A percentile compares a stretch with the other conserved stretches of the same genome.
Conservation (phyloP, 148 eudicot genomes). For the Vaccinium myrtillus region DNA sequence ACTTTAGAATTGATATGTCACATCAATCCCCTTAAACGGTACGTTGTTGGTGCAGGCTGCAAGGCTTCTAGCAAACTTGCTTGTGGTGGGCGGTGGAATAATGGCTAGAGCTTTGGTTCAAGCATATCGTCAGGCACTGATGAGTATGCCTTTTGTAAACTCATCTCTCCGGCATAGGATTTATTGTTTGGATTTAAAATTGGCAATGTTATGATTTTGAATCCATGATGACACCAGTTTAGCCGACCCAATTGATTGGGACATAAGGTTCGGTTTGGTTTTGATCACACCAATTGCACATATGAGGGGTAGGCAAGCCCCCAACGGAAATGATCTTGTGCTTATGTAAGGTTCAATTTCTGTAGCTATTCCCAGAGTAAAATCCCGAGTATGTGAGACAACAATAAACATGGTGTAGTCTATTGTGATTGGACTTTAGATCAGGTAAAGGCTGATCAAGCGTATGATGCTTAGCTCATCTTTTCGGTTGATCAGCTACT, state of each 20-base stretch:
- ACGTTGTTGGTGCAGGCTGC: constrained; percentile 46
- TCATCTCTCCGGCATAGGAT: not conserved
- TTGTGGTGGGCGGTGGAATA: constrained; percentile 70
- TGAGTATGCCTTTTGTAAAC: constrained; percentile 35
- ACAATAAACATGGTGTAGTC: not conserved
- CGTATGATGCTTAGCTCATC: not conserved
- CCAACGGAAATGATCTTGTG: not conserved
- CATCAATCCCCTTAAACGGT: not conserved
- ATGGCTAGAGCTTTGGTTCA: constrained; percentile 62
- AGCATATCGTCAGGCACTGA: constrained; percentile 76
- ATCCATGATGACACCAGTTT: not conserved
- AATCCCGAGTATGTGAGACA: not conserved
- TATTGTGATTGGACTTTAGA: not conserved
- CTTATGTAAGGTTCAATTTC: not conserved
- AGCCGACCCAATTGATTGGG: too few species aligned
- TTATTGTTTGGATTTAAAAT: not conserved
- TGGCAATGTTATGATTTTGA: not conserved
- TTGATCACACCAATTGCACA: not conserved
- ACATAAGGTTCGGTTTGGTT: too few species aligned
- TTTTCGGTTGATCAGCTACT: not conserved
- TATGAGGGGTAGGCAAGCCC: not conserved
- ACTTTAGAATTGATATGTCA: not conserved
- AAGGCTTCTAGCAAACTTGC: constrained; percentile 53
- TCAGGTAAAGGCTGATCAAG: not conserved
- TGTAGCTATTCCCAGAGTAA: not conserved